Conservation (phyloP, 805 yeast species). For the Suhomyces sp. region DNA sequence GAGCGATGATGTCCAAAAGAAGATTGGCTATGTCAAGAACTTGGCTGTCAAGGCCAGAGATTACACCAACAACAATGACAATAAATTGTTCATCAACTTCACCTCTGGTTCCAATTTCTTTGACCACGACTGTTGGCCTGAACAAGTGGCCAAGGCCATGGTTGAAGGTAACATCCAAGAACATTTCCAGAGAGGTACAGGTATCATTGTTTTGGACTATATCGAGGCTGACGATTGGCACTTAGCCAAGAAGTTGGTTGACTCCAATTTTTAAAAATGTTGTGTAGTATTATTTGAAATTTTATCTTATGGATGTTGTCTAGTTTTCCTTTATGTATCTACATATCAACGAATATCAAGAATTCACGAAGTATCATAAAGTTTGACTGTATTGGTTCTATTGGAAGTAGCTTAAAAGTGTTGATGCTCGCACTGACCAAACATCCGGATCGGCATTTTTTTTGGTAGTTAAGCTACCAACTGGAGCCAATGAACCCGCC, state of each 20-base stretch:
- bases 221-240: slow-evolving; percentile 63
- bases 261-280: slow-evolving; percentile 42
- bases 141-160: slow-evolving; percentile 57
- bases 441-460: too few relatives aligned
- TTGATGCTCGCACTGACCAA: too few relatives aligned
- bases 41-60: slow-evolving; percentile 54
- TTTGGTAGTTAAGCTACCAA: too few relatives aligned
- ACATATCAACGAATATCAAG: too few relatives aligned
- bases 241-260: slow-evolving; percentile 49
- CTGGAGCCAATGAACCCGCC: too few relatives aligned
- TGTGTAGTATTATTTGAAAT: not conserved
- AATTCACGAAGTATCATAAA: too few relatives aligned
- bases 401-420: too few relatives aligned
- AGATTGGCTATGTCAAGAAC: slow-evolving; percentile 55
- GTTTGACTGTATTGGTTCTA: too few relatives aligned
- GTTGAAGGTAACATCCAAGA: slow-evolving; percentile 42
- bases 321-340: too few relatives aligned
- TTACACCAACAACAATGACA: slow-evolving; percentile 44
- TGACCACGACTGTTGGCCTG: slow-evolving; percentile 74
- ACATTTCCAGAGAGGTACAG: slow-evolving; percentile 55
- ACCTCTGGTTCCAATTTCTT: slow-evolving; percentile 74
- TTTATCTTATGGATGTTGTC: too few relatives aligned
- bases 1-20: slow-evolving; percentile 53
- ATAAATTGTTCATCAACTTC: slow-evolving; percentile 67
- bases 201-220: slow-evolving; percentile 68